Evolutionary conservation across 1,284 basidiomycete genomes (phyloP).

Genomic region (Naganishia albida): DNA sequence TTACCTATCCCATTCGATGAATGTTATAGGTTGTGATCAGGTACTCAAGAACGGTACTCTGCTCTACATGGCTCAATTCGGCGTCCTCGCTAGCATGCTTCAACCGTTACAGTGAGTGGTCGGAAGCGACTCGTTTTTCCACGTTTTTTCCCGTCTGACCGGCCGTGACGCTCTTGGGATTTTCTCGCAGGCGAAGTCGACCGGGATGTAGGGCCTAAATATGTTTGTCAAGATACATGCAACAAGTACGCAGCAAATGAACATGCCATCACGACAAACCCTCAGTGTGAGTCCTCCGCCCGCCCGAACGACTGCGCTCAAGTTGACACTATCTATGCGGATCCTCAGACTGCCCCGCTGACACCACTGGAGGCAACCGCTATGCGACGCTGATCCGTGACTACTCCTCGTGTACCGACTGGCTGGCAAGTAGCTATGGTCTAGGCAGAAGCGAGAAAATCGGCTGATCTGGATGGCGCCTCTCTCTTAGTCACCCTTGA

Average conservation of each 20-base stretch:
- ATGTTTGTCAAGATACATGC: constrained; percentile 50
- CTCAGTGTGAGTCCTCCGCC: constrained; percentile 27
- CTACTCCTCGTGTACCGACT: constrained; percentile 51
- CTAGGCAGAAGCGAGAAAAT: not conserved
- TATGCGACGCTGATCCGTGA: constrained; percentile 49
- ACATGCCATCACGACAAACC: constrained; percentile 37
- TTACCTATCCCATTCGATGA: not conserved
- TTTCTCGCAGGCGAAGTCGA: constrained; percentile 34
- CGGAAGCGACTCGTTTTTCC: not conserved
- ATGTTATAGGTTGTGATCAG: constrained; percentile 38
- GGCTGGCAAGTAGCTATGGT: constrained; percentile 39
- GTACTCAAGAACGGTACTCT: constrained; percentile 49
- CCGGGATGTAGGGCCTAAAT: constrained; percentile 42
- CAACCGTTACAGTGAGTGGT: constrained; percentile 42
- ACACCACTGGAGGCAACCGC: constrained; percentile 38
- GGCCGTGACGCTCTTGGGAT: too few species aligned
- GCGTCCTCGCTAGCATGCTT: constrained; percentile 40
- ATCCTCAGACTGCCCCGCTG: constrained; percentile 36
- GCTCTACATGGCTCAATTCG: constrained; percentile 46
- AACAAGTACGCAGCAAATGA: constrained; percentile 44
- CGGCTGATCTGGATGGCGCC: not conserved
- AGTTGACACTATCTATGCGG: constrained; percentile 27
- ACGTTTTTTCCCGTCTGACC: not conserved
- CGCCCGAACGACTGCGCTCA: constrained; percentile 37
- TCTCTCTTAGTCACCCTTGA: constrained; percentile 40